These are phyloP conservation scores for Discostella pseudostelligera DNA, from an alignment of 108 stramenopile species.

Conservation along the genomic window DNA sequence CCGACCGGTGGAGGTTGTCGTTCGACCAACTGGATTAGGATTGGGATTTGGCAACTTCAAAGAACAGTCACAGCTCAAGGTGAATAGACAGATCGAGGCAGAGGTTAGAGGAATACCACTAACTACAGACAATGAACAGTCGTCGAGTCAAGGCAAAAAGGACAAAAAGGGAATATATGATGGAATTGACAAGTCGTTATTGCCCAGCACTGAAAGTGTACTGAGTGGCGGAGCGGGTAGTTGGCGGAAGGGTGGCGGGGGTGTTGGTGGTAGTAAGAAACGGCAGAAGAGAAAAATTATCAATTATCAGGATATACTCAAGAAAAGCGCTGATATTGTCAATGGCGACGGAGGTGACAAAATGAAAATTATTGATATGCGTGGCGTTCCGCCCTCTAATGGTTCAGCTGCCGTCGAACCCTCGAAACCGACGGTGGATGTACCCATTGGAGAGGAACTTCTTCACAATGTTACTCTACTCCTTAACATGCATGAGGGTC, in stretches of 20 bases:
- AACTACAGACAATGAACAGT: slow-evolving; percentile 20
- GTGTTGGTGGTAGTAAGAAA: slow-evolving; percentile 22
- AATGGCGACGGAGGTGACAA: slow-evolving; percentile 19
- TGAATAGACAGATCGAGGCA: slow-evolving; percentile 77
- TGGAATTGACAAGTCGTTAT: slow-evolving; percentile 49
- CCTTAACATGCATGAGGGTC: slow-evolving; percentile 73
- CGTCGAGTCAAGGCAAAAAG: slow-evolving; percentile 17
- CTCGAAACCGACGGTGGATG: background rate
- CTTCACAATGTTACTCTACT: slow-evolving; percentile 81
- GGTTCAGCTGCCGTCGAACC: background rate
- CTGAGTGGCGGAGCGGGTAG: slow-evolving; percentile 52
- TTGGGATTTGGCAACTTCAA: slow-evolving; percentile 89
- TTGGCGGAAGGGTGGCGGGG: slow-evolving; percentile 28
- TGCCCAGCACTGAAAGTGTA: slow-evolving; percentile 63
- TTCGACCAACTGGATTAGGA: slow-evolving; percentile 83
- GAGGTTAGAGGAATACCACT: slow-evolving; percentile 67
- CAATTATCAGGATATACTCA: slow-evolving; percentile 63
- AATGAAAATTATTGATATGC: slow-evolving; percentile 76
- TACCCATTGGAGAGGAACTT: slow-evolving; percentile 78
- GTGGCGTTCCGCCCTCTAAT: slow-evolving; percentile 37
- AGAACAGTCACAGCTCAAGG: slow-evolving; percentile 73
- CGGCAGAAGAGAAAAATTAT: slow-evolving; percentile 51
- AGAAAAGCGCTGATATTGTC: slow-evolving; percentile 1
- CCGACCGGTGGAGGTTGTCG: slow-evolving; percentile 89
- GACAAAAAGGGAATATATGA: slow-evolving; percentile 20